Evolutionary conservation across 164 flowering plant genomes (phyloP), one percentile per base, ranked within the genome.

Genomic region (Brasenia schreberi): DNA sequence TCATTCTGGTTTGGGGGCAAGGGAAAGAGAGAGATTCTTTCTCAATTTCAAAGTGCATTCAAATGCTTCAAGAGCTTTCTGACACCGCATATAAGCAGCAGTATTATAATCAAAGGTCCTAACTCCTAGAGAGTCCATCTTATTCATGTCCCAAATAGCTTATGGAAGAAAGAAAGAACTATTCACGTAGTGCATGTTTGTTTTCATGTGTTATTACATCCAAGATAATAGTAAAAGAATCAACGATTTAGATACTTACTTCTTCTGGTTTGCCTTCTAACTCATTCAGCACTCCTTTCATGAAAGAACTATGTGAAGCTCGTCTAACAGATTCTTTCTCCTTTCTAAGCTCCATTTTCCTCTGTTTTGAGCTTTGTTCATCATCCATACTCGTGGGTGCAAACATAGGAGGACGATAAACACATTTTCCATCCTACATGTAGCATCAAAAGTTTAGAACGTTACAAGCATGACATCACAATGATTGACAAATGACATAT

Each of bases 251-350:
- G 39, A 4, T 4, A 78, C 83, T 63, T 27, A 92, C 98, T 91
- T 94, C 98, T 74, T 91, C 95, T 44, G 98, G 98, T 78, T 77
- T 85, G 18, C 89, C 98, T 71, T 86, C 93, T 19, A 84, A 19
- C 61, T 85, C 87, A 78, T 91, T 70, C 76, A 84, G 72, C 70
- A 91, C 18, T 0, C 82, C 88, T 74, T 76, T 84, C 72, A 87
- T 42, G 71, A 69, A 89, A 59, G 71, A 67, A 79, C 83, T 87
- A 65, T 77, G 80, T 62, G 68, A 80, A 43, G 91, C 77, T 71
- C 73, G 78, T 61, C 84, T 73, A 43, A 86, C 61, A 64, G 73
- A 63, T 59, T 79, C 66, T 68, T 75, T 80, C 68, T 82, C 89
- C 79, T 64, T 90, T 72, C 98, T 86, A 68, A 70, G 19, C 56